Percentiles rank a stretch among this genome's conserved stretches.
These are phyloP conservation scores for Curvularia lunata DNA, from an alignment of 2,329 filamentous ascomycete species.

Conservation along the genomic window DNA sequence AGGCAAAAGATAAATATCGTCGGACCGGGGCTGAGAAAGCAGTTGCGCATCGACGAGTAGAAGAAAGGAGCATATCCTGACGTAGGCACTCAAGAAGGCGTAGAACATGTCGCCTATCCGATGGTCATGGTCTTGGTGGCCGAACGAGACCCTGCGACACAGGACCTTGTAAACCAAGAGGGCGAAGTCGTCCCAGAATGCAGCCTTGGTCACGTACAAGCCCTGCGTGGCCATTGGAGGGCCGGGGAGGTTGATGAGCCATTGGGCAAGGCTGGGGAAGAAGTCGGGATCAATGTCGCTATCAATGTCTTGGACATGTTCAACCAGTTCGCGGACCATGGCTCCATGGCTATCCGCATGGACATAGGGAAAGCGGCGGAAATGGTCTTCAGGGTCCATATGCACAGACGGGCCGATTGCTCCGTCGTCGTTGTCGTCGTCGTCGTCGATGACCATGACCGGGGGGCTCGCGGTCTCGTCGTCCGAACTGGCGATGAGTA, in stretches of 20 bases:
- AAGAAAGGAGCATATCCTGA: slow-evolving; percentile 35
- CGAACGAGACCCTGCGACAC: slow-evolving; percentile 37
- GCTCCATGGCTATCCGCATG: slow-evolving; percentile 23
- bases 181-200: slow-evolving; percentile 47
- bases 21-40: slow-evolving; percentile 25
- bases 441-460: slow-evolving; percentile 49
- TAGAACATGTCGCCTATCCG: slow-evolving; percentile 36
- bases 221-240: slow-evolving; percentile 24
- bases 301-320: slow-evolving; percentile 32
- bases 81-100: slow-evolving; percentile 38
- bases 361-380: slow-evolving; percentile 42
- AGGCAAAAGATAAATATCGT: slow-evolving; percentile 23
- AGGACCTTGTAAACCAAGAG: slow-evolving; percentile 37
- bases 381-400: slow-evolving; percentile 37
- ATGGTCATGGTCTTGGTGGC: slow-evolving; percentile 34
- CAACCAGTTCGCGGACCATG: slow-evolving; percentile 31
- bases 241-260: slow-evolving; percentile 40
- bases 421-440: slow-evolving; percentile 37
- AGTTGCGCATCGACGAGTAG: slow-evolving; percentile 34
- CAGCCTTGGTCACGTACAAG: slow-evolving; percentile 37
- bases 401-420: slow-evolving; percentile 23
- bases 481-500: slow-evolving; percentile 25
- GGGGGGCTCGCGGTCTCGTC: slow-evolving; percentile 38
- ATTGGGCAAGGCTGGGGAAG: slow-evolving; percentile 32
- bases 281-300: slow-evolving; percentile 30